phyloP scores from a whole-genome alignment of 1,284 basidiomycete species.

The Afroboletus lepidellus region DNA sequence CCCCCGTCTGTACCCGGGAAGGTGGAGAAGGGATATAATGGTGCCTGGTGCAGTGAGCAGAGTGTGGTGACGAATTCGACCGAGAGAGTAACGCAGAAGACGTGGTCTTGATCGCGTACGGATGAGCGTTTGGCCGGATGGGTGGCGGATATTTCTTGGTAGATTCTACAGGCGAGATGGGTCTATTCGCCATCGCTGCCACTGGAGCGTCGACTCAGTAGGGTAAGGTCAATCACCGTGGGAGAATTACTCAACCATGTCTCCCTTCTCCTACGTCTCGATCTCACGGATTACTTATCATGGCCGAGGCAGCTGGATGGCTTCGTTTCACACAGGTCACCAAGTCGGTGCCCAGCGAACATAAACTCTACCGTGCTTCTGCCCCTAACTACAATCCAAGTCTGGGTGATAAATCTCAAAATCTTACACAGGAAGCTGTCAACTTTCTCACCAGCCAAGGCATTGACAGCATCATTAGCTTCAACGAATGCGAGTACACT shows the following conservation, averaged over 20 bases:
- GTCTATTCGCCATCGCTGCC: conserved; percentile 16
- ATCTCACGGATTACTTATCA: background rate
- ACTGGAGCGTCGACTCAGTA: no score
- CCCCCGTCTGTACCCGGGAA: conserved; percentile 5
- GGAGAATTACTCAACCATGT: background rate
- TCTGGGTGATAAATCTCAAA: background rate
- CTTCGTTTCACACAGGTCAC: conserved; percentile 11
- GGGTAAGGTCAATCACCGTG: background rate
- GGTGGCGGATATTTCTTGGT: conserved; percentile 18
- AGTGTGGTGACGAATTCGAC: conserved; percentile 35
- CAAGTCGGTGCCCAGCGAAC: conserved; percentile 6
- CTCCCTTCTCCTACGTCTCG: no score
- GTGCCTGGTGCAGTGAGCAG: conserved; percentile 24
- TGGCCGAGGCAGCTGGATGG: conserved; percentile 15
- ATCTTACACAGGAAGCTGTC: conserved; percentile 11
- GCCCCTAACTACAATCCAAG: conserved; percentile 5
- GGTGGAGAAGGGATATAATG: conserved; percentile 32
- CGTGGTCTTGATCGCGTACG: conserved; percentile 40
- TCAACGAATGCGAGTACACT: conserved; percentile 9
- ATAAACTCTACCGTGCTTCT: conserved; percentile 17
- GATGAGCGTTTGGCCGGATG: conserved; percentile 34
- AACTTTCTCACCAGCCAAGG: conserved; percentile 12
- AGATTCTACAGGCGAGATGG: conserved; percentile 17
- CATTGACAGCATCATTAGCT: conserved; percentile 14
- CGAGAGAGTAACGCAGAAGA: conserved; percentile 39